Percentiles rank a stretch among this genome's conserved stretches.
These are phyloP conservation scores for Ogataea pilisensis DNA, from an alignment of 805 yeast genomes.

Conservation along the genomic window DNA sequence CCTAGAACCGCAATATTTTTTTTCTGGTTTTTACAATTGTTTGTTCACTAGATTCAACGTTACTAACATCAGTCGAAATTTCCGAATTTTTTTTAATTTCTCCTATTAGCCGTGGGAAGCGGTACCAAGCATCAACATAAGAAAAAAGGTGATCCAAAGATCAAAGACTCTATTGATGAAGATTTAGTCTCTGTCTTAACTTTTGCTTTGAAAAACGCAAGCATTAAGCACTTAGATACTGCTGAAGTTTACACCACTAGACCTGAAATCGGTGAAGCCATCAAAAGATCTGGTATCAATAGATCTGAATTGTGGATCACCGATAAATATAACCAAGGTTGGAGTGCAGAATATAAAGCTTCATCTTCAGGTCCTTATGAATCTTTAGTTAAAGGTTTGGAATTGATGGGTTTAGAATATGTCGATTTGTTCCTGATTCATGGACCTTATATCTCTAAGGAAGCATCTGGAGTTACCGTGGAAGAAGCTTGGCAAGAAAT, in stretches of 20 bases:
- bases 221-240: conserved; percentile 60
- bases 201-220: conserved; percentile 42
- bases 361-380: conserved; percentile 41
- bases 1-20: too few relatives aligned
- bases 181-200: conserved; percentile 43
- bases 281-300: conserved; percentile 37
- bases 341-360: conserved; percentile 23
- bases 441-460: conserved; percentile 44
- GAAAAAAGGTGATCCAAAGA: conserved; percentile 25
- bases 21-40: too few relatives aligned
- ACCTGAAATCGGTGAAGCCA: conserved; percentile 53
- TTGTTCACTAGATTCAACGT: too few relatives aligned
- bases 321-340: conserved; percentile 51
- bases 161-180: conserved; percentile 26
- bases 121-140: conserved; percentile 53
- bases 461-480: conserved; percentile 41
- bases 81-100: too few relatives aligned
- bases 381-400: conserved; percentile 43
- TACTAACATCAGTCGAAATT: too few relatives aligned
- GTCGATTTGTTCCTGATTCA: conserved; percentile 63
- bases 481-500: conserved; percentile 49
- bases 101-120: conserved; percentile 46
- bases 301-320: conserved; percentile 56
- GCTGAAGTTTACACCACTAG: conserved; percentile 67
- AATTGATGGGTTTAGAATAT: conserved; percentile 46